Evolutionary conservation across 139 green algal genomes (phyloP).

Genomic region (Micractinium conductrix): DNA sequence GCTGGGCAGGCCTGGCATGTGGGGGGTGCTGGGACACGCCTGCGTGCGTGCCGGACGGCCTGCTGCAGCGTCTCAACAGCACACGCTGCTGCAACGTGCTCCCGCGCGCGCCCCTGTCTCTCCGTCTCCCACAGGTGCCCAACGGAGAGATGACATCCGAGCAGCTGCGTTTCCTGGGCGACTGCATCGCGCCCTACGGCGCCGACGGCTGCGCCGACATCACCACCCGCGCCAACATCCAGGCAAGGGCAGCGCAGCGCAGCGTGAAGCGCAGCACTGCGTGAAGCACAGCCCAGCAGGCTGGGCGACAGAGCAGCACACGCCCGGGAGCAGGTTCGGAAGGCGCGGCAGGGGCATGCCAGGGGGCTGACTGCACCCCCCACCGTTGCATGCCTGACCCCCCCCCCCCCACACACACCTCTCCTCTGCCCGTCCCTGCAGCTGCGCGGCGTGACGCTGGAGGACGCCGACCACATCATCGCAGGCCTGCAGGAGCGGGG

Average conservation of each 20-base stretch:
- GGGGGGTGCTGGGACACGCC: too few relatives aligned
- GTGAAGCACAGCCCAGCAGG: too few relatives aligned
- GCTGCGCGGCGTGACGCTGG: constrained; percentile 88
- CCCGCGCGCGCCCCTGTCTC: too few relatives aligned
- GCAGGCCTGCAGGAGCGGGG: constrained; percentile 64
- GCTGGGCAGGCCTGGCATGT: too few relatives aligned
- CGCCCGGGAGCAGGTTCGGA: too few relatives aligned
- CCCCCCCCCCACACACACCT: neutral
- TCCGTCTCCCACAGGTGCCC: constrained; percentile 71
- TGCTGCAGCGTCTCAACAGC: neutral
- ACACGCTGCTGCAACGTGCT: neutral
- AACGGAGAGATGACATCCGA: constrained; percentile 84
- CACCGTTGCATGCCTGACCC: neutral
- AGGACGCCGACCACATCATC: constrained; percentile 73
- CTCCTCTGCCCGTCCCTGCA: neutral
- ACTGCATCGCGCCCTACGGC: constrained; percentile 81
- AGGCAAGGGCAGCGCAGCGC: too few relatives aligned
- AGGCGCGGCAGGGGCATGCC: too few relatives aligned
- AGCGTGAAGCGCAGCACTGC: too few relatives aligned
- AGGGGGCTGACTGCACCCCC: too few relatives aligned
- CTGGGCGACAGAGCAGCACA: too few relatives aligned
- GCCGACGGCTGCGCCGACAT: constrained; percentile 94
- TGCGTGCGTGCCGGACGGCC: neutral
- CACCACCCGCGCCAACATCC: constrained; percentile 96
- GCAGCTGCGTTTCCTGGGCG: constrained; percentile 80